Conservation (phyloP, 495 filamentous ascomycete genomes). For the Geopyxis carbonaria region DNA sequence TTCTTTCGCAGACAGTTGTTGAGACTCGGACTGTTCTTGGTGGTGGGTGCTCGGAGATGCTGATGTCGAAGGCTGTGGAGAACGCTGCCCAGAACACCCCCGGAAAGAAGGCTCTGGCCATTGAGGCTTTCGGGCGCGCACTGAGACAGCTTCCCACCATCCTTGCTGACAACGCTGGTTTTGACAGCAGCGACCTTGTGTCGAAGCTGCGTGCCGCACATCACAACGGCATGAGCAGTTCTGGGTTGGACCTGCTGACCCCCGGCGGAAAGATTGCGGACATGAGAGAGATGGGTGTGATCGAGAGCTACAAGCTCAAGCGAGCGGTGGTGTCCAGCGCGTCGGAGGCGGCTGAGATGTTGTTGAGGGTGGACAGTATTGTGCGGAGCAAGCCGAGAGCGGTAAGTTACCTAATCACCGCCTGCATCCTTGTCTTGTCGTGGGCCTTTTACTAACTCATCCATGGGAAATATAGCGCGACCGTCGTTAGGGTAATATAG, state of each 20-base stretch:
- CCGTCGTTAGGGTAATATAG: no score
- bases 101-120: conserved; percentile 90
- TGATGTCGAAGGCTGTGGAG: conserved; percentile 96
- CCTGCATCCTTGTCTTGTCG: no score
- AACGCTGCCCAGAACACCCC: conserved; percentile 83
- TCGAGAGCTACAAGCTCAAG: conserved; percentile 98
- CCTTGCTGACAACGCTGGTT: conserved; percentile 89
- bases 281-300: conserved; percentile 91
- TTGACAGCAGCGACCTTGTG: conserved; percentile 87
- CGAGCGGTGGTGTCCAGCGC: conserved; percentile 88
- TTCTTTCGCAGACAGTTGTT: conserved; percentile 89
- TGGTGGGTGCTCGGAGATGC: conserved; percentile 93
- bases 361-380: conserved; percentile 25
- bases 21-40: conserved; percentile 89
- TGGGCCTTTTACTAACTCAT: no score
- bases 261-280: conserved; percentile 88
- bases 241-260: conserved; percentile 73
- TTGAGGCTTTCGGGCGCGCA: conserved; percentile 73
- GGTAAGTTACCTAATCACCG: no score
- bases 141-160: conserved; percentile 90
- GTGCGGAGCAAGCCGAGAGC: conserved; percentile 25
- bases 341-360: conserved; percentile 86
- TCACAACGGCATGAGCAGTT: conserved; percentile 81
- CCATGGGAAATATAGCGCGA: no score
- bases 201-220: conserved; percentile 81